phyloP scores from a whole-genome alignment of 768 basidiomycete species.

The Crucibulum laeve region DNA sequence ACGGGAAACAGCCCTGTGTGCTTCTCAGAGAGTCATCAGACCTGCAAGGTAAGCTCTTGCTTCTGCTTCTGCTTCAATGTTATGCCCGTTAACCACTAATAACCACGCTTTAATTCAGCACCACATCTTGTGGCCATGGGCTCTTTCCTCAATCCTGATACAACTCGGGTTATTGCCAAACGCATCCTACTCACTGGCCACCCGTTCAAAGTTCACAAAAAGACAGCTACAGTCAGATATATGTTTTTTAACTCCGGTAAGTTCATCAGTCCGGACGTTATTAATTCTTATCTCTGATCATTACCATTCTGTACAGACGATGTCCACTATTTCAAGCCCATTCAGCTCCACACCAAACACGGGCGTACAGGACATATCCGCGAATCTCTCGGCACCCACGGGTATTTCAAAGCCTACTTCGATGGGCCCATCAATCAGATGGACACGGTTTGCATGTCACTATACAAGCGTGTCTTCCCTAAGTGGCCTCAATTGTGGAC shows the following conservation, averaged over 20 bases:
- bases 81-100: too few species aligned
- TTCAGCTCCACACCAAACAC: slow-evolving; percentile 89
- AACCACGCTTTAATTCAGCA: slow-evolving; percentile 30
- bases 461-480: slow-evolving; percentile 95
- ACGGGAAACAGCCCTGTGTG: slow-evolving; percentile 80
- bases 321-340: slow-evolving; percentile 87
- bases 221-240: slow-evolving; percentile 95
- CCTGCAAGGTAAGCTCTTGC: slow-evolving; percentile 54
- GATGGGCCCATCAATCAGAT: slow-evolving; percentile 92
- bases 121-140: slow-evolving; percentile 89
- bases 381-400: slow-evolving; percentile 94
- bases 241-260: slow-evolving; percentile 94
- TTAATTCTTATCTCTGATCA: slow-evolving; percentile 5
- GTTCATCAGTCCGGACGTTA: slow-evolving; percentile 10
- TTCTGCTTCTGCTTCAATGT: too few species aligned
- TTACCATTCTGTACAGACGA: slow-evolving; percentile 50
- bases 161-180: slow-evolving; percentile 88
- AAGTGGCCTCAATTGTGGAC: slow-evolving; percentile 70
- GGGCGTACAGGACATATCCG: slow-evolving; percentile 86
- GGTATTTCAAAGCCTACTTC: slow-evolving; percentile 95
- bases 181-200: slow-evolving; percentile 94
- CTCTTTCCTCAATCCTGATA: slow-evolving; percentile 82
- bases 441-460: slow-evolving; percentile 93
- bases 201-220: slow-evolving; percentile 96
- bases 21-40: slow-evolving; percentile 70